These are phyloP conservation scores for Kodamaea derodonti DNA, from an alignment of 1,139 yeast species.

Conservation along the genomic window DNA sequence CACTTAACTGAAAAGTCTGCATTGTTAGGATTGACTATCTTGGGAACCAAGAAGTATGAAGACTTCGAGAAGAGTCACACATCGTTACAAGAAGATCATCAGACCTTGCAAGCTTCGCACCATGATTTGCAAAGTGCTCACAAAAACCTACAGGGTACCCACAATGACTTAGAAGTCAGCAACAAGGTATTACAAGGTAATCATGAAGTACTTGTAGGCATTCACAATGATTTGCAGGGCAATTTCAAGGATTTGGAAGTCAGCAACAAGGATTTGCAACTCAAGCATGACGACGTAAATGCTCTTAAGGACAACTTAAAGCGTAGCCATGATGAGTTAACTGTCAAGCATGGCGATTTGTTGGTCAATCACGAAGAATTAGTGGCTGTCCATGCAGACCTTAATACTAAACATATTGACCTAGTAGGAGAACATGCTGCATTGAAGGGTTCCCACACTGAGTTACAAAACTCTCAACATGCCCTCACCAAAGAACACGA, in stretches of 20 bases:
- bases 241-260: background rate
- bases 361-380: constrained; percentile 1
- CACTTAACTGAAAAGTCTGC: constrained; percentile 8
- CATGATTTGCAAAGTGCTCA: background rate
- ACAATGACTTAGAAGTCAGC: background rate
- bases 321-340: background rate
- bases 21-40: constrained; percentile 4
- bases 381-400: background rate
- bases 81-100: background rate
- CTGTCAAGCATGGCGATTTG: constrained; percentile 1
- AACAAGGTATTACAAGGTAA: background rate
- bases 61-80: constrained; percentile 1
- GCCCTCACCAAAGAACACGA: background rate
- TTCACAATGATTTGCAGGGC: background rate
- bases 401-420: background rate
- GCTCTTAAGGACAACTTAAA: background rate
- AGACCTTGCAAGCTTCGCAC: background rate
- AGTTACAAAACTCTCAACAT: background rate
- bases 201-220: background rate
- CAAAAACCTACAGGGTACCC: background rate
- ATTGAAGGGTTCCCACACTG: background rate
- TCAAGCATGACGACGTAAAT: background rate
- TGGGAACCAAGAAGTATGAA: constrained; percentile 6
- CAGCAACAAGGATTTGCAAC: background rate
- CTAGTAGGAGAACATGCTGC: constrained; percentile 1